Evolutionary conservation across 1,139 yeast genomes (phyloP), one percentile per base, ranked within the genome.

Genomic region (Debaryomyces fabryi): DNA sequence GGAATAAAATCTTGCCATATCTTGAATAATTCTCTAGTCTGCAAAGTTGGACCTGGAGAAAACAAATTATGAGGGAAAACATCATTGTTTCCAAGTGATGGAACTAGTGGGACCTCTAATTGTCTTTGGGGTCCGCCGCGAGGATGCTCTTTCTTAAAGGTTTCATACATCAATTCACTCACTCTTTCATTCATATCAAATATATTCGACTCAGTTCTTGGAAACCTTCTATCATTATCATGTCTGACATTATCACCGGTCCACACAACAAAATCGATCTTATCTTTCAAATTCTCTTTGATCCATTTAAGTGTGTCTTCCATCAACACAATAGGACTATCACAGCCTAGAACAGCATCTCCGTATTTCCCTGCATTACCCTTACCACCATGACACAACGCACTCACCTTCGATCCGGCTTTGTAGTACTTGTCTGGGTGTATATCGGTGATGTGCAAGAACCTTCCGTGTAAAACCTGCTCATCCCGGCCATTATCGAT

Each of bases 191-290:
- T 89, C 81, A 85, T 76, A 15, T 85, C 85, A 53, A 87, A 81
- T 44, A 89, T 89, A 51, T 83, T 81, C 51, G 64, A 60, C 58
- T 87, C 93, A 1, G 88, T 82, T 68, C 96, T 79, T 3, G 96
- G 96, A 59, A 68, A 68, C 35, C 67, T 63, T 60, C 95, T 73
- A 66, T 89, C 96, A 59, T 86, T 86, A 64, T 89, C 96, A 63
- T 89, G 96, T 48, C 96, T 76, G 39, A 88, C 82, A 58, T 88
- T 89, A 67, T 89, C 96, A 30, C 96, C 96, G 0, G 96, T 88
- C 96, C 96, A 89, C 15, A 89, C 79, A 27, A 89, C 85, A 63
- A 89, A 89, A 64, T 89, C 96, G 44, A 89, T 83, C 54, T 88
- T 83, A 61, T 87, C 95, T 52, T 76, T 79, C 48, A 88, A 64